phyloP scores from a whole-genome alignment of 2,329 filamentous ascomycete species.

The Fusarium azukiicola region DNA sequence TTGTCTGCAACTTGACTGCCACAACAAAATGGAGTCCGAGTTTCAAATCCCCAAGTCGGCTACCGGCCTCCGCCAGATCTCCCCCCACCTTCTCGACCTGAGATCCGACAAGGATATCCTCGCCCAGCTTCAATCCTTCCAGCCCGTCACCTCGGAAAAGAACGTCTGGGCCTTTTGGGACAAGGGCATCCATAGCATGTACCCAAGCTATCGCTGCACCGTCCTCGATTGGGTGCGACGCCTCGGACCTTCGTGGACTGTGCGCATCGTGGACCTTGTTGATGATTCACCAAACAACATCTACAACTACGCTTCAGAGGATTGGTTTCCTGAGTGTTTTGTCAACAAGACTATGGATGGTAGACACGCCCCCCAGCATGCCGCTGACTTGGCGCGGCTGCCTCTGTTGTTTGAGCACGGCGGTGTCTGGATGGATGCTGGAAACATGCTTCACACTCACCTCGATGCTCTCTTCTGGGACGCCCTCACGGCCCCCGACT shows the following conservation, averaged over 20 bases:
- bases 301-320: slow-evolving; percentile 57
- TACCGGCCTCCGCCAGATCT: slow-evolving; percentile 32
- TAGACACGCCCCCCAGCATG: slow-evolving; percentile 65
- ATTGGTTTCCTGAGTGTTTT: slow-evolving; percentile 54
- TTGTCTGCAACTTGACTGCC: not conserved
- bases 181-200: slow-evolving; percentile 61
- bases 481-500: slow-evolving; percentile 59
- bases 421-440: slow-evolving; percentile 68
- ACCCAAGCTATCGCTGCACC: slow-evolving; percentile 61
- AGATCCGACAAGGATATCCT: slow-evolving; percentile 59
- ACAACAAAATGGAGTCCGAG: slow-evolving; percentile 25
- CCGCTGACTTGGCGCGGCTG: slow-evolving; percentile 70
- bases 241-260: slow-evolving; percentile 64
- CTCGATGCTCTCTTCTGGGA: slow-evolving; percentile 69
- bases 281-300: slow-evolving; percentile 63
- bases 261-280: slow-evolving; percentile 63
- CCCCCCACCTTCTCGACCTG: slow-evolving; percentile 43
- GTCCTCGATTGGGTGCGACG: slow-evolving; percentile 67
- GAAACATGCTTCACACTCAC: slow-evolving; percentile 64
- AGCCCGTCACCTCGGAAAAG: slow-evolving; percentile 63
- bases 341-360: slow-evolving; percentile 63
- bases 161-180: slow-evolving; percentile 72
- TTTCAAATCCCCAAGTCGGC: slow-evolving; percentile 35
- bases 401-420: slow-evolving; percentile 65
- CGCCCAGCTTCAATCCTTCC: slow-evolving; percentile 52